A percentile compares a stretch with the other conserved stretches of the same genome.
phyloP scores from a whole-genome alignment of 345 rosid genomes.

The Odontarrhena argentea region DNA sequence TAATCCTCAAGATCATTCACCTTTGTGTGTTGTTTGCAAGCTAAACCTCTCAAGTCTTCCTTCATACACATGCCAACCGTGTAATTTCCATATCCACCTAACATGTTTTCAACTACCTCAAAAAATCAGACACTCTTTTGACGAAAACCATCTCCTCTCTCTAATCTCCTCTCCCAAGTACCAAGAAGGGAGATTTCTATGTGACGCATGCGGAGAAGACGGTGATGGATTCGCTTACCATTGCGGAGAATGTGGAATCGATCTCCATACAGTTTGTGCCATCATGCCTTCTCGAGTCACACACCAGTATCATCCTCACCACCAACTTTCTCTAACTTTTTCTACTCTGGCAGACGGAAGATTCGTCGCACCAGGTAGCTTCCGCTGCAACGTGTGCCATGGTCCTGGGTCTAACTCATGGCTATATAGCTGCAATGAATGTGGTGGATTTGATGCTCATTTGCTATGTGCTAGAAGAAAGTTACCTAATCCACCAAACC shows the following conservation, averaged over 20 bases:
- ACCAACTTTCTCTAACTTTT: conserved; percentile 49
- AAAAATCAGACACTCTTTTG: conserved; percentile 50
- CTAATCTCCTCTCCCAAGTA: conserved; percentile 41
- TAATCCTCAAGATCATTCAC: conserved; percentile 34
- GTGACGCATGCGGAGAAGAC: conserved; percentile 45
- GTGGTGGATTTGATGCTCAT: conserved; percentile 53
- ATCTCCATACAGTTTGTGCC: conserved; percentile 54
- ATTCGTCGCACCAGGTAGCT: conserved; percentile 25
- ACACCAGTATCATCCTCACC: conserved; percentile 48
- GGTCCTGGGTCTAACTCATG: conserved; percentile 44
- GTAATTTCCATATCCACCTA: conserved; percentile 46
- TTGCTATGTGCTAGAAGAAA: conserved; percentile 43
- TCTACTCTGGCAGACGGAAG: conserved; percentile 12
- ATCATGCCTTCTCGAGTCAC: conserved; percentile 43
- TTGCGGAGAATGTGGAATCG: conserved; percentile 45
- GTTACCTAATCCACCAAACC: conserved; percentile 5
- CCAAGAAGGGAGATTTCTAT: conserved; percentile 41
- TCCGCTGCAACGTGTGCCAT: conserved; percentile 46
- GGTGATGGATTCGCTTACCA: conserved; percentile 55
- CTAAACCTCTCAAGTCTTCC: conserved; percentile 35
- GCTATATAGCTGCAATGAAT: conserved; percentile 49
- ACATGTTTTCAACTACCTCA: conserved; percentile 47
- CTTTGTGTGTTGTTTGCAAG: conserved; percentile 47
- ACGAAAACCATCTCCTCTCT: conserved; percentile 44
- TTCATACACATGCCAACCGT: conserved; percentile 42